A percentile compares a stretch with the other conserved stretches of the same genome.
These are phyloP conservation scores for Aspergillus awamori DNA, from an alignment of 2,329 filamentous ascomycete genomes.

Conservation along the genomic window DNA sequence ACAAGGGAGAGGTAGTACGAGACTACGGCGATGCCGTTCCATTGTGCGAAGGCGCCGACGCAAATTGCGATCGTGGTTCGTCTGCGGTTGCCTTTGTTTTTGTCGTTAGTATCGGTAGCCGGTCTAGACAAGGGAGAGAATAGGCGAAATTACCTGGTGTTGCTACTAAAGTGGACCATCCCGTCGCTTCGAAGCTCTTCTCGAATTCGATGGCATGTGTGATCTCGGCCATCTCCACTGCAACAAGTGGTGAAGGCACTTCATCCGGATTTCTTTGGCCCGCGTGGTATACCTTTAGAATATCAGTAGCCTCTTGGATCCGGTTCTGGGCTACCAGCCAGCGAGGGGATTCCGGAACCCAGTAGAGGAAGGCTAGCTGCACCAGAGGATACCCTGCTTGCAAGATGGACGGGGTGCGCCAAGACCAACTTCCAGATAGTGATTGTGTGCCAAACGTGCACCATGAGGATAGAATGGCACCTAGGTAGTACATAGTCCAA, in stretches of 20 bases:
- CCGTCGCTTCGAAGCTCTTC: too few species aligned
- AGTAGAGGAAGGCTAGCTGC: conserved; percentile 59
- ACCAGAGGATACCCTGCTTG: conserved; percentile 63
- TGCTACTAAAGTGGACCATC: too few species aligned
- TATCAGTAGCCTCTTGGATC: conserved; percentile 30
- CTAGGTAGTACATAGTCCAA: conserved; percentile 46
- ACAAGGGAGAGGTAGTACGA: conserved; percentile 46
- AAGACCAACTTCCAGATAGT: conserved; percentile 45
- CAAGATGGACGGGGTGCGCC: conserved; percentile 55
- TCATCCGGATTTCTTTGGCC: conserved; percentile 36
- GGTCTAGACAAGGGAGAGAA: too few species aligned
- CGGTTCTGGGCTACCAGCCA: conserved; percentile 43
- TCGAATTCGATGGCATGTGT: too few species aligned
- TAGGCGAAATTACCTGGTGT: too few species aligned
- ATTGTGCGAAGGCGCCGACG: conserved; percentile 51
- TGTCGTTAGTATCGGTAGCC: too few species aligned
- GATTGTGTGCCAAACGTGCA: conserved; percentile 45
- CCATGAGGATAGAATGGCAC: conserved; percentile 50
- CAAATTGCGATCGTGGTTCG: too few species aligned
- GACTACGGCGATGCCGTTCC: conserved; percentile 55
- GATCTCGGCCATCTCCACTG: conserved; percentile 41
- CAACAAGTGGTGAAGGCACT: conserved; percentile 33
- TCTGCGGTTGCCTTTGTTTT: too few species aligned
- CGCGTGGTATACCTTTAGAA: conserved; percentile 44
- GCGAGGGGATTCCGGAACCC: conserved; percentile 68